These are phyloP conservation scores for Primulina huaijiensis DNA, from an alignment of 257 asterid species.

Conservation along the genomic window DNA sequence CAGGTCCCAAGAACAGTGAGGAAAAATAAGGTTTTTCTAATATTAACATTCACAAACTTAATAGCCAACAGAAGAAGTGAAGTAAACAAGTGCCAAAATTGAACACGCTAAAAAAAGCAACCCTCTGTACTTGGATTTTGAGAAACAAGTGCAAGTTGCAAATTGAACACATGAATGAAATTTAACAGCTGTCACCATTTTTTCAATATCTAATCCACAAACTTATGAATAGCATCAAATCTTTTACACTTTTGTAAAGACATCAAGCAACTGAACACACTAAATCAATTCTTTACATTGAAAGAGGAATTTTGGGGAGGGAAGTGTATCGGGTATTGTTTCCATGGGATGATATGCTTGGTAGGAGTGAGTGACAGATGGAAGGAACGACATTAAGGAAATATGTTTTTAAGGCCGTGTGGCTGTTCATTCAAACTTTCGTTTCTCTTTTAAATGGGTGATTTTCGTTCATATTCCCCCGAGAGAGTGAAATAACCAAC, in stretches of 20 bases:
- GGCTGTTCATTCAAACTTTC: not conserved
- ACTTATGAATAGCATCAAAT: not conserved
- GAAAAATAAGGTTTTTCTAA: not conserved
- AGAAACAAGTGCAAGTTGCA: not conserved
- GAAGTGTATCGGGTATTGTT: not conserved
- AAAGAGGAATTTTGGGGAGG: not conserved
- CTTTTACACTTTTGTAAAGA: not conserved
- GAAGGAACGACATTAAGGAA: not conserved
- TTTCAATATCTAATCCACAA: not conserved
- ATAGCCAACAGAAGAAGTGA: not conserved
- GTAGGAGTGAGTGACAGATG: conserved; percentile 1
- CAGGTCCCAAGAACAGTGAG: not conserved
- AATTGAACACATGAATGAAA: too few relatives aligned
- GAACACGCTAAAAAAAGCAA: not conserved
- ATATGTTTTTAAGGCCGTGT: not conserved
- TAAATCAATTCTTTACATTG: not conserved
- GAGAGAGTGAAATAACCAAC: not conserved
- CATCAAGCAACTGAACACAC: not conserved
- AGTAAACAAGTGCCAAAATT: not conserved
- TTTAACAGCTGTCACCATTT: not conserved
- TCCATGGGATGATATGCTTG: not conserved
- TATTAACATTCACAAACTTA: not conserved
- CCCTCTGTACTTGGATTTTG: not conserved
- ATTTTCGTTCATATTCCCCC: too few relatives aligned
- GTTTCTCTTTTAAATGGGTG: not conserved